Conservation (phyloP, 2,329 filamentous ascomycete species). For the Calonectria hawksworthii region DNA sequence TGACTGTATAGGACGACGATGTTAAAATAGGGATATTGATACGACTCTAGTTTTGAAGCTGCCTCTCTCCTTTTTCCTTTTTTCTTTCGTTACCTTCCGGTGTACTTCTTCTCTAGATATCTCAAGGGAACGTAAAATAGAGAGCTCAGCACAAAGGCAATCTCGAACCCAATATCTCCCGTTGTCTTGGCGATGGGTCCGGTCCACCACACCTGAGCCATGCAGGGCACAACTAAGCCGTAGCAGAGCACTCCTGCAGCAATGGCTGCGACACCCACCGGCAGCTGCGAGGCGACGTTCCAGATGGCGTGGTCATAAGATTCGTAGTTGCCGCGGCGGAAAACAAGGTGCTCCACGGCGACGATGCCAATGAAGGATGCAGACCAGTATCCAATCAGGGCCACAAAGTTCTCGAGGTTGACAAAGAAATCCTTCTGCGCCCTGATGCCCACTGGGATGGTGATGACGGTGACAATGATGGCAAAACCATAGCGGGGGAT, state of each 20-base stretch:
- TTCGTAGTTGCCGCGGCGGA: slow-evolving; percentile 59
- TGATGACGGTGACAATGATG: slow-evolving; percentile 68
- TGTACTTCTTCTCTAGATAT: slow-evolving; percentile 58
- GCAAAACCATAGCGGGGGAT: slow-evolving; percentile 71
- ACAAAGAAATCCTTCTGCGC: slow-evolving; percentile 70
- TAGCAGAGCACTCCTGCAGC: slow-evolving; percentile 61
- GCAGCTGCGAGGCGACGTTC: slow-evolving; percentile 61
- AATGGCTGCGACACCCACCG: slow-evolving; percentile 62
- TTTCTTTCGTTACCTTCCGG: slow-evolving; percentile 37
- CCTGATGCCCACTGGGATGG: slow-evolving; percentile 70
- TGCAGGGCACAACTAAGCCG: slow-evolving; percentile 69
- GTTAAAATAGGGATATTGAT: background rate
- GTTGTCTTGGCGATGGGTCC: slow-evolving; percentile 72
- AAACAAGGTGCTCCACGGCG: slow-evolving; percentile 62
- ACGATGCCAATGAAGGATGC: slow-evolving; percentile 67
- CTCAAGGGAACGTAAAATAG: slow-evolving; percentile 63
- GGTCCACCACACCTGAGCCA: slow-evolving; percentile 72
- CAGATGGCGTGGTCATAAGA: slow-evolving; percentile 63
- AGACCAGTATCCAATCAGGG: slow-evolving; percentile 72
- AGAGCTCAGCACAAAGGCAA: slow-evolving; percentile 68
- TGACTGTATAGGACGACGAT: background rate
- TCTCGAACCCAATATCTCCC: slow-evolving; percentile 76
- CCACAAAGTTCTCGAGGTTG: slow-evolving; percentile 69
- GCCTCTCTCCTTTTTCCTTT: background rate
- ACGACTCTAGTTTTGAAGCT: background rate